Evolutionary conservation across 1,139 yeast genomes (phyloP).

Genomic region (Sugiyamaella xylanicola): DNA sequence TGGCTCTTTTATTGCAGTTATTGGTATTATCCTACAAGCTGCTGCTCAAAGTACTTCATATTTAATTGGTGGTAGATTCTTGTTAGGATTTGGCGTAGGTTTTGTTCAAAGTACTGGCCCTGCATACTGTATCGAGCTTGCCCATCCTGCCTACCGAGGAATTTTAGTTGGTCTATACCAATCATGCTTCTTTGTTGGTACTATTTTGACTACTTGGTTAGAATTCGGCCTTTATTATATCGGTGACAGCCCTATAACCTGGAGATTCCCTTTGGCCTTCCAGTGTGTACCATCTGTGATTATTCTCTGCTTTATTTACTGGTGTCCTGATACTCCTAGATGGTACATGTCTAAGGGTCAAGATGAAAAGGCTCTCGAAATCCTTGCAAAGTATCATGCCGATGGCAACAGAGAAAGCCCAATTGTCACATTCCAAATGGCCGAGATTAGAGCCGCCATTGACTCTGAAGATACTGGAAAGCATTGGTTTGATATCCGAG

Average conservation of each 20-base stretch:
- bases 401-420: constrained; percentile 21
- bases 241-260: constrained; percentile 23
- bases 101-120: constrained; percentile 30
- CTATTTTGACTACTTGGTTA: constrained; percentile 51
- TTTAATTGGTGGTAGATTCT: constrained; percentile 31
- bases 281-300: constrained; percentile 47
- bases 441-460: constrained; percentile 21
- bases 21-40: constrained; percentile 35
- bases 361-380: constrained; percentile 63
- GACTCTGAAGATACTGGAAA: constrained; percentile 20
- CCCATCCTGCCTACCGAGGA: constrained; percentile 48
- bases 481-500: constrained; percentile 25
- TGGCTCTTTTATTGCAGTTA: constrained; percentile 34
- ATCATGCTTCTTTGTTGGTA: constrained; percentile 57
- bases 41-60: constrained; percentile 27
- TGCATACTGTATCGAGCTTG: constrained; percentile 28
- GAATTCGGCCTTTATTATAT: constrained; percentile 23
- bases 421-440: constrained; percentile 21
- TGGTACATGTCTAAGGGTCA: constrained; percentile 73
- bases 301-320: constrained; percentile 55
- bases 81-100: constrained; percentile 29
- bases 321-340: constrained; percentile 93
- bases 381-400: constrained; percentile 50
- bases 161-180: constrained; percentile 48
- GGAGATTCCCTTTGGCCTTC: constrained; percentile 39